Evolutionary conservation across 768 basidiomycete genomes (phyloP).

Genomic region (Agrocybe praecox): DNA sequence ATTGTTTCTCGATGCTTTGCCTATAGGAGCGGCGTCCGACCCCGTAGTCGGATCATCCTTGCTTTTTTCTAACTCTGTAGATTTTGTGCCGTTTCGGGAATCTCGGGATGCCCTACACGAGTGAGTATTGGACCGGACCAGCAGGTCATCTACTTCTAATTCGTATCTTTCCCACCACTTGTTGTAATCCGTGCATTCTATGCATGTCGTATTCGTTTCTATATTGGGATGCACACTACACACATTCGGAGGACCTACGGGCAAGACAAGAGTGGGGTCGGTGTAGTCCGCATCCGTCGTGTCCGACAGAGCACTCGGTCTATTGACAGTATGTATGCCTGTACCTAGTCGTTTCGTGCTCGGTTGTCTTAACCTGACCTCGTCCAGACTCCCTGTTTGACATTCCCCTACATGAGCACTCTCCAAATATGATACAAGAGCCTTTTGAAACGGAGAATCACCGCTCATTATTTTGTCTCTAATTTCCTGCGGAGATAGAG

Average conservation of each 20-base stretch:
- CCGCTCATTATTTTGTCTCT: constrained; percentile 22
- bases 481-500: constrained; percentile 32
- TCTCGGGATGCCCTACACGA: constrained; percentile 22
- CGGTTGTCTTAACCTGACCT: constrained; percentile 14
- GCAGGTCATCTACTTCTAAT: constrained; percentile 27
- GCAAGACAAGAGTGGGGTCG: too few species aligned
- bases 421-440: constrained; percentile 26
- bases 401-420: constrained; percentile 29
- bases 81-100: neutral
- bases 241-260: too few species aligned
- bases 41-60: too few species aligned
- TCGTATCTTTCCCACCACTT: constrained; percentile 20
- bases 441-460: constrained; percentile 19
- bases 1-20: neutral
- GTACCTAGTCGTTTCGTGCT: neutral
- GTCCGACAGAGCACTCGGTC: neutral
- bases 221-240: too few species aligned
- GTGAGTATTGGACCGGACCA: constrained; percentile 31
- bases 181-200: too few species aligned
- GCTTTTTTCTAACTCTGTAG: neutral
- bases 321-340: too few species aligned
- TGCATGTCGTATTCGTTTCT: too few species aligned
- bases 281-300: too few species aligned
- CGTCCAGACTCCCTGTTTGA: constrained; percentile 19
- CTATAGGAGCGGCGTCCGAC: too few species aligned